Base-by-base conservation (phyloP, 2,329 filamentous ascomycete genomes). In the Botrytis fabae region DNA sequence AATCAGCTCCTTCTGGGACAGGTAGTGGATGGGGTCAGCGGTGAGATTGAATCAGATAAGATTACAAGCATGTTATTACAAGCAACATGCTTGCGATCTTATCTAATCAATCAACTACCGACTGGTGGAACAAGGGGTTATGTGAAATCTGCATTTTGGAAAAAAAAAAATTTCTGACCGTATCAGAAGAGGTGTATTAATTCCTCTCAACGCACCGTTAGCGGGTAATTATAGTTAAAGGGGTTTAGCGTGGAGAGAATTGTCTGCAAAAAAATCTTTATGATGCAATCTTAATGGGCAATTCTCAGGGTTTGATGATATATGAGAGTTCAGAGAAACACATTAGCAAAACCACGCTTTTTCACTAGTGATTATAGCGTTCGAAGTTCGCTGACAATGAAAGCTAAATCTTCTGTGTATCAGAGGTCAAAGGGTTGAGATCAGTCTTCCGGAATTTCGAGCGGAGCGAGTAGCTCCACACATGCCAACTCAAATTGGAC, bases 81-180 rank as follows among this genome's bases (percentile, higher is more conserved):
- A 44, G 61, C 40, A 57, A 0, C 0, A 4, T 28, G 51, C 51
- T 57, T 57, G 51, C n/a, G n/a, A 57, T 54, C 25, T 54, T 54
- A n/a, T n/a, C 48, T n/a, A 25, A 54, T 54, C 48, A 54, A 54
- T 54, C 48, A 54, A n/a, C 16, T n/a, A 3, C 48, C 12, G 25
- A 25, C 48, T 10, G 32, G 32, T 32, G 32, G 32, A 32, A 2
- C 32, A 2, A 16, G 48, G 25, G 25, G 12, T n/a, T 54, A 54
- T 51, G 48, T 10, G 25, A 51, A 51, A 51, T 51, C 48, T 0
- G 48, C 10, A 51, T n/a, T 14, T 51, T n/a, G 16, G 1, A 0
- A 2, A 6, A 14, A 9, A 0, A 7, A 51, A 51, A 14, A 14
- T 1, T n/a, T 51, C 4, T 6, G 25, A 51, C 5, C 12, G 12